Conservation (phyloP, 2,329 filamentous ascomycete species). For the Hymenoscyphus fructigenus region DNA sequence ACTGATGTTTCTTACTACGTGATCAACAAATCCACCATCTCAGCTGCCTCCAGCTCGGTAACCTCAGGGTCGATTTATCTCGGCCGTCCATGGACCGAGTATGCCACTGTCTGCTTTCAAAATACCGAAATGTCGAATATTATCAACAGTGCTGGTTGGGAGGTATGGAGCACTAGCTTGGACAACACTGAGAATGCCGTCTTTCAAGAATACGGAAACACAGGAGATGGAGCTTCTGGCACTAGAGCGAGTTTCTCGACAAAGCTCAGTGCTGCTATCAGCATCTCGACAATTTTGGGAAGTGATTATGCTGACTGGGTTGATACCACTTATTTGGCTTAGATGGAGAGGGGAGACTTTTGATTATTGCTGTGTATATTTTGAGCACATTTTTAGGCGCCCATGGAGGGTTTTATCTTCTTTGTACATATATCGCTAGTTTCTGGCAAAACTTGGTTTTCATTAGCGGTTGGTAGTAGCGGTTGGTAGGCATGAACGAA, state of each 20-base stretch:
- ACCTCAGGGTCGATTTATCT: conserved; percentile 46
- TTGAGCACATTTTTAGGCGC: background rate
- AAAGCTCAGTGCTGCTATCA: conserved; percentile 41
- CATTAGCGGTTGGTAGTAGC: background rate
- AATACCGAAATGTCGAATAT: conserved; percentile 47
- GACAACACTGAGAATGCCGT: conserved; percentile 47
- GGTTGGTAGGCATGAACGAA: background rate
- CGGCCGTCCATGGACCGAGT: conserved; percentile 53
- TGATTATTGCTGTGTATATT: conserved; percentile 11
- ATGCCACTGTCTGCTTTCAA: conserved; percentile 53
- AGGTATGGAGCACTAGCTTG: conserved; percentile 44
- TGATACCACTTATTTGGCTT: conserved; percentile 43
- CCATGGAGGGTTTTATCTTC: background rate
- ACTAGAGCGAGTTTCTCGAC: conserved; percentile 48
- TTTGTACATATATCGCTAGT: background rate
- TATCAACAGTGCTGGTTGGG: conserved; percentile 53
- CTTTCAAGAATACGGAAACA: conserved; percentile 55
- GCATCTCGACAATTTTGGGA: conserved; percentile 47
- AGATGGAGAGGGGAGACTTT: conserved; percentile 5
- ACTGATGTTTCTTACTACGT: conserved; percentile 50
- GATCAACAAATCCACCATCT: conserved; percentile 52
- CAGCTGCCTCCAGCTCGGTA: conserved; percentile 40
- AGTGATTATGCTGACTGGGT: conserved; percentile 44
- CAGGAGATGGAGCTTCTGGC: conserved; percentile 49
- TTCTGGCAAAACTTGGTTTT: background rate